These are phyloP conservation scores for Phytophthora pistaciae DNA, from an alignment of 352 stramenopile genomes.

Conservation along the genomic window DNA sequence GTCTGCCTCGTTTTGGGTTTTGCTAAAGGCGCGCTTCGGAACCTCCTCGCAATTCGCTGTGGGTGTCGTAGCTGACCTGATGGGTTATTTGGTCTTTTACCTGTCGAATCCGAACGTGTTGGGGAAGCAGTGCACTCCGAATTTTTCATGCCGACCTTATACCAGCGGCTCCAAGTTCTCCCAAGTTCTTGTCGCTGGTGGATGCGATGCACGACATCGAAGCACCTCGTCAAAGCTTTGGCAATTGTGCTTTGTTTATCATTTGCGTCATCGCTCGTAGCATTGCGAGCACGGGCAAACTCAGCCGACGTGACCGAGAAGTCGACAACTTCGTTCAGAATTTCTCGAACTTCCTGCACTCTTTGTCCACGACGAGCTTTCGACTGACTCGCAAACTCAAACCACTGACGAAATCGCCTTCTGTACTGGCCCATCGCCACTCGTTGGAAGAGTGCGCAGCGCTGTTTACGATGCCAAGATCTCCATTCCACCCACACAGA, in stretches of 20 bases:
- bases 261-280: not conserved
- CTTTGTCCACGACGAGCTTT: constrained; percentile 10
- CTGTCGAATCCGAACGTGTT: not conserved
- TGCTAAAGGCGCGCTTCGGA: not conserved
- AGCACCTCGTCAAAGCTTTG: constrained; percentile 1
- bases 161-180: constrained; percentile 14
- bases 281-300: not conserved
- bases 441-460: constrained; percentile 22
- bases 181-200: constrained; percentile 8
- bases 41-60: constrained; percentile 12
- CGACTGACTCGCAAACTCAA: constrained; percentile 8
- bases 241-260: not conserved
- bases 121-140: not conserved
- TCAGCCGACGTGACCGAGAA: not conserved
- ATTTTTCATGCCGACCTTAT: not conserved
- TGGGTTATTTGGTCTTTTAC: not conserved
- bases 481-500: constrained; percentile 29
- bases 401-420: constrained; percentile 20
- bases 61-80: constrained; percentile 2
- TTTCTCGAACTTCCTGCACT: constrained; percentile 9
- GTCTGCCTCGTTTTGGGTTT: not conserved
- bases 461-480: constrained; percentile 15
- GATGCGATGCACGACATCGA: not conserved
- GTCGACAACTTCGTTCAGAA: constrained; percentile 10
- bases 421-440: constrained; percentile 4